Evolutionary conservation across 1,139 yeast genomes (phyloP), one percentile per base, ranked within the genome.

Genomic region (Chernovozyma aurita): DNA sequence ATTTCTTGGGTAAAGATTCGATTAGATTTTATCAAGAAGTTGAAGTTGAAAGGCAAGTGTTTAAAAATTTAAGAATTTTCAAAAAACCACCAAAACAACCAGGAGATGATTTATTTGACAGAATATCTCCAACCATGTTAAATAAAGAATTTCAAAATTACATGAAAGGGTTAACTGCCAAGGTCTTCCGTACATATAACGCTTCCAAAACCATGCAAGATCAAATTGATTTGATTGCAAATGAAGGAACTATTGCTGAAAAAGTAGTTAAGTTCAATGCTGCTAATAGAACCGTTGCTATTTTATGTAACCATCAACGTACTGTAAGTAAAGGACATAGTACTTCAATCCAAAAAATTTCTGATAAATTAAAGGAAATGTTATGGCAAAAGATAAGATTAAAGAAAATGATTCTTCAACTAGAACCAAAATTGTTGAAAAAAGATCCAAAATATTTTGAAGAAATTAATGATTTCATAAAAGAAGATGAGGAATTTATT

Each of bases 161-260:
- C 59, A 85, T 90, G 95, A 80, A 85, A 31, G 97, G 97, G 0
- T 70, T 92, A 48, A 87, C 97, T 0, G 97, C 98, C 9, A 90
- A 90, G 58, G 97, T 88, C 16, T 92, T 92, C 72, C 95, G 97
- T 79, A 90, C 97, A 0, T 92, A 86, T 57, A 90, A 90, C 63
- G 97, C 97, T 0, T 85, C 97, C 2, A 85, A 86, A 55, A 88
- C 97, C 2, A 88, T 90, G 97, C 97, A 90, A 62, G 95, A 88
- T 54, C 96, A 87, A 58, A 59, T 90, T 42, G 95, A 86, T 55
- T 63, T 80, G 52, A 87, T 90, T 44, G 73, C 80, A 16, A 83
- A 86, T 53, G 84, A 78, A 53, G 97, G 97, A 26, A 80, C 95
- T 0, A 84, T 87, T 12, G 81, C 85, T 14, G 97, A 90, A 55